These are phyloP conservation scores for Xerocomus amazonicus DNA, from an alignment of 1,284 basidiomycete genomes.

Conservation along the genomic window DNA sequence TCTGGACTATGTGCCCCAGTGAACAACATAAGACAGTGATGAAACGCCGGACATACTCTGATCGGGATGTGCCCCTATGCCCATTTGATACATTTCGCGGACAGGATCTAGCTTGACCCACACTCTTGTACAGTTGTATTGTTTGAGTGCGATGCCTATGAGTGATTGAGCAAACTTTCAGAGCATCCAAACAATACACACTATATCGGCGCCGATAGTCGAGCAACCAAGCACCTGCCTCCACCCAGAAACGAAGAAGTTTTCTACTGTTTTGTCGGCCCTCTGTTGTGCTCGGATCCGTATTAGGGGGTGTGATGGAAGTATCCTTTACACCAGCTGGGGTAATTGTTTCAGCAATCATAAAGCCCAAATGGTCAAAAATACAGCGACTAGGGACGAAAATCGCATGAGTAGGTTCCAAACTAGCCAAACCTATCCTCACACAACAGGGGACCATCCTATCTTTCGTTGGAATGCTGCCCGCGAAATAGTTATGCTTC, in stretches of 20 bases:
- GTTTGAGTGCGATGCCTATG: slow-evolving; percentile 40
- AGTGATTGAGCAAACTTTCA: slow-evolving; percentile 8
- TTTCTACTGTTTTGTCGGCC: slow-evolving; percentile 54
- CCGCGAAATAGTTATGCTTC: slow-evolving; percentile 51
- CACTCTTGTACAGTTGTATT: slow-evolving; percentile 35
- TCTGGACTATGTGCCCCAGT: slow-evolving; percentile 42
- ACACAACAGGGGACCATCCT: slow-evolving; percentile 64
- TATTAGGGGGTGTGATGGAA: slow-evolving; percentile 52
- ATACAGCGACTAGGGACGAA: slow-evolving; percentile 41
- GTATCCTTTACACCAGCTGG: slow-evolving; percentile 30
- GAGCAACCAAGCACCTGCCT: slow-evolving; percentile 60
- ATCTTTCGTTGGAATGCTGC: slow-evolving; percentile 58
- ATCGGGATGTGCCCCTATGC: slow-evolving; percentile 69
- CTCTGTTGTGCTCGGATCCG: slow-evolving; percentile 42
- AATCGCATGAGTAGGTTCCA: slow-evolving; percentile 13
- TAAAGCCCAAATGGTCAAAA: slow-evolving; percentile 60
- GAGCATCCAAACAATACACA: slow-evolving; percentile 27
- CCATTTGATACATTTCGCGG: slow-evolving; percentile 65
- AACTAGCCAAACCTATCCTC: slow-evolving; percentile 28
- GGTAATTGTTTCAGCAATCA: slow-evolving; percentile 34
- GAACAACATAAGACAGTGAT: slow-evolving; percentile 1
- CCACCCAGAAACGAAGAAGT: slow-evolving; percentile 74
- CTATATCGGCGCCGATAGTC: slow-evolving; percentile 53
- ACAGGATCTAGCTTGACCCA: slow-evolving; percentile 57
- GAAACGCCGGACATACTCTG: slow-evolving; percentile 50